Conservation (phyloP, 257 asterid genomes). For the Jacaranda copaia region DNA sequence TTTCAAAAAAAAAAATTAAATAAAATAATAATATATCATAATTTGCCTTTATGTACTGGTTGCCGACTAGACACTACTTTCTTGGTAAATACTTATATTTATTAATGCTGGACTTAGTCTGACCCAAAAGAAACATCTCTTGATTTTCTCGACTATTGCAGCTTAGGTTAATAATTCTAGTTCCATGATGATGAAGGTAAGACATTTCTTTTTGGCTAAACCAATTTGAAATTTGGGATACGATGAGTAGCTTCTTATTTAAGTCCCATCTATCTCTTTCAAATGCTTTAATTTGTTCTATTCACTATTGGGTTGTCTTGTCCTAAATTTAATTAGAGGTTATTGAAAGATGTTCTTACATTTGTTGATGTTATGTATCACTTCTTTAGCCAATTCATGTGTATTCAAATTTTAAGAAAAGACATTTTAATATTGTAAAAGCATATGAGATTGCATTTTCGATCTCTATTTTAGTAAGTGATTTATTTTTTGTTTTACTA, state of each 20-base stretch:
- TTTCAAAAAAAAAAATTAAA: too few relatives aligned
- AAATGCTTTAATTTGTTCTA: slow-evolving; percentile 24
- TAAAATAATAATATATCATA: too few relatives aligned
- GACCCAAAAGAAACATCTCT: slow-evolving; percentile 16
- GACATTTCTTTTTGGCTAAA: slow-evolving; percentile 25
- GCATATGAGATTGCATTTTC: too few relatives aligned
- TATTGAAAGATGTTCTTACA: background rate
- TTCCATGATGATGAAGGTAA: slow-evolving; percentile 35
- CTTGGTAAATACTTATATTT: slow-evolving; percentile 28
- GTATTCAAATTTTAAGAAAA: too few relatives aligned
- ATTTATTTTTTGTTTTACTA: too few relatives aligned
- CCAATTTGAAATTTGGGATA: slow-evolving; percentile 33
- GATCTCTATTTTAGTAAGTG: too few relatives aligned
- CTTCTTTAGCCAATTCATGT: too few relatives aligned
- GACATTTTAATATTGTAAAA: too few relatives aligned
- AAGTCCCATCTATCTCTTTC: slow-evolving; percentile 38
- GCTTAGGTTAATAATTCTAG: slow-evolving; percentile 12
- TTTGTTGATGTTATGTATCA: too few relatives aligned
- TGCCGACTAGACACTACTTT: slow-evolving; percentile 34
- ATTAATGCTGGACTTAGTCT: slow-evolving; percentile 23
- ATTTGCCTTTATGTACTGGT: background rate
- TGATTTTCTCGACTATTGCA: background rate
- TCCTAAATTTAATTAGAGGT: slow-evolving; percentile 23
- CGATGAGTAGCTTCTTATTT: slow-evolving; percentile 28
- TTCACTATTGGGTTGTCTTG: slow-evolving; percentile 37